Percentiles rank a stretch among this genome's conserved stretches.
phyloP scores from a whole-genome alignment of 2,329 filamentous ascomycete genomes.

The Onygenales sp. region DNA sequence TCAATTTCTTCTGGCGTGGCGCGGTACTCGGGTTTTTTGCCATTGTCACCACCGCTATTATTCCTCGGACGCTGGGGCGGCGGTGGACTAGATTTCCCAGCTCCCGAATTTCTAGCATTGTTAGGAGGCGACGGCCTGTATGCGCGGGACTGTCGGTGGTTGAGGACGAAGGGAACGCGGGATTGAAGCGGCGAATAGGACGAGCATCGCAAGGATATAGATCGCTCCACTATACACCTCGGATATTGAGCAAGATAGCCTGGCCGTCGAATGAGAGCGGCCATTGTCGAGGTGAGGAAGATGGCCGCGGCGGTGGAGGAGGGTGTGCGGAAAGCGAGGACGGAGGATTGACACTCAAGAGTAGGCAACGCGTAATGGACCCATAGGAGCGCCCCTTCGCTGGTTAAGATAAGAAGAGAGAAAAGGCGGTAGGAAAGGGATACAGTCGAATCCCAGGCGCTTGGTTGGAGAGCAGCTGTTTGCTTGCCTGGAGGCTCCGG shows the following conservation, averaged over 20 bases:
- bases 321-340: conserved; percentile 11
- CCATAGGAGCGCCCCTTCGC: conserved; percentile 16
- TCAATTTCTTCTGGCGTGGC: conserved; percentile 49
- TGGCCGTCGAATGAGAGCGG: conserved; percentile 56
- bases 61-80: conserved; percentile 15
- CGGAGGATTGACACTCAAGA: conserved; percentile 15
- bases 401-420: background rate
- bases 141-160: conserved; percentile 24
- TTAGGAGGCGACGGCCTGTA: conserved; percentile 22
- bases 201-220: conserved; percentile 35
- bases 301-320: conserved; percentile 18
- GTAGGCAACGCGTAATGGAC: conserved; percentile 15
- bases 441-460: background rate
- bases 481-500: background rate
- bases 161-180: conserved; percentile 27
- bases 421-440: background rate
- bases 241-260: conserved; percentile 56
- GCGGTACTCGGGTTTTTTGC: conserved; percentile 29
- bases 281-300: conserved; percentile 45
- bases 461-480: background rate
- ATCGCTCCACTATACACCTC: conserved; percentile 45
- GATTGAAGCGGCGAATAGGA: conserved; percentile 28
- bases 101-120: background rate
- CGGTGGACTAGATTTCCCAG: conserved; percentile 11
- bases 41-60: conserved; percentile 12